Evolutionary conservation across 140 eudicot genomes (phyloP).

Genomic region (Flaveria floridana): DNA sequence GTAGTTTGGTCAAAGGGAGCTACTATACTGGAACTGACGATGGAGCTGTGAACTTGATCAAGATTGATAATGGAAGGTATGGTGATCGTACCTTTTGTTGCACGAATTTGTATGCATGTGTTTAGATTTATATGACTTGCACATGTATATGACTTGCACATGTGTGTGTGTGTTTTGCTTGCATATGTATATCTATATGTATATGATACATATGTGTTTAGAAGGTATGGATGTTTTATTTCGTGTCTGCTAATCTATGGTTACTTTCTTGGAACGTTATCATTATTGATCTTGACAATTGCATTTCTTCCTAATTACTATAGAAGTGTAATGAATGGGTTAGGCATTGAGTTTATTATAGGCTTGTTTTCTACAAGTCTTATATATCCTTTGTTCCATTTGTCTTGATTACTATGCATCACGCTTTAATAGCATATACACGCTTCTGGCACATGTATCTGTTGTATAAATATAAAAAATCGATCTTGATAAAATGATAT

Average conservation of each 20-base stretch:
- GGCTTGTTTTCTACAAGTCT: not conserved
- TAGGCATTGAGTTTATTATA: slow-evolving; percentile 13
- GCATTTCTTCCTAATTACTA: not conserved
- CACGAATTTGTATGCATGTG: not conserved
- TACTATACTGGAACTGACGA: slow-evolving; percentile 97
- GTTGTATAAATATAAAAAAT: not conserved
- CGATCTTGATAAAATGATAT: not conserved
- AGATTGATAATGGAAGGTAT: slow-evolving; percentile 87
- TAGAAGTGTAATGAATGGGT: slow-evolving; percentile 9
- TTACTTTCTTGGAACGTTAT: not conserved
- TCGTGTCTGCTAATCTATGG: not conserved
- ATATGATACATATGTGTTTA: not conserved
- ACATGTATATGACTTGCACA: slow-evolving; percentile 15
- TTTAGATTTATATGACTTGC: slow-evolving; percentile 6
- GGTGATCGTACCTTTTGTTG: not conserved
- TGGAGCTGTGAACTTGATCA: slow-evolving; percentile 94
- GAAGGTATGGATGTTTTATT: not conserved
- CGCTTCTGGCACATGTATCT: not conserved
- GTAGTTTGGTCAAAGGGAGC: slow-evolving; percentile 97
- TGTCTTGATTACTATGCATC: not conserved
- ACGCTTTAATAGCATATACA: not conserved
- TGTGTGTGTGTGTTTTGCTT: not conserved
- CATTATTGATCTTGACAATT: not conserved
- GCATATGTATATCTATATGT: slow-evolving; percentile 13
- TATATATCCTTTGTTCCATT: not conserved